Conservation (phyloP, 106 monocot species). For the Vanilla planifolia region DNA sequence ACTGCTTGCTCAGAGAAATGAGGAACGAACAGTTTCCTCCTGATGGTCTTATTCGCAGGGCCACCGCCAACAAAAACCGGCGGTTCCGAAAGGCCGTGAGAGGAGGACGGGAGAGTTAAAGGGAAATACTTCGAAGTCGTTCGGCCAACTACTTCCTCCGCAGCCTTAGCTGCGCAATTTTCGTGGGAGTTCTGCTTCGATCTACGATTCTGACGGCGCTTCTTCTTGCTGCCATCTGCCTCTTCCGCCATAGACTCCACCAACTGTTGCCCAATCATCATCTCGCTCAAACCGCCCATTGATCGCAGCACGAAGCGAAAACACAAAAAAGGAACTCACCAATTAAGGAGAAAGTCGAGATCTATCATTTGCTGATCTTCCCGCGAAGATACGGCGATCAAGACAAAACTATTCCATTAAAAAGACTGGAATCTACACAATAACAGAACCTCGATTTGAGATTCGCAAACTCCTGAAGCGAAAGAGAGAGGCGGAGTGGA, state of each 20-base stretch:
- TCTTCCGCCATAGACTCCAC: conserved; percentile 15
- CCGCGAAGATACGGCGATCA: no score
- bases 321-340: background rate
- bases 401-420: background rate
- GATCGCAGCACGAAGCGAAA: background rate
- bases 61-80: background rate
- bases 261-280: conserved; percentile 10
- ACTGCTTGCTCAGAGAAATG: conserved; percentile 60
- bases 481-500: background rate
- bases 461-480: background rate
- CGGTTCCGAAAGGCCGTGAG: background rate
- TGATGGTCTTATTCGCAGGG: background rate
- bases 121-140: conserved; percentile 28
- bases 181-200: conserved; percentile 26
- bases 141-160: background rate
- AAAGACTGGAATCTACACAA: background rate
- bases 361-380: background rate
- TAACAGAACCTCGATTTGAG: background rate
- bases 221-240: conserved; percentile 34
- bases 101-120: conserved; percentile 10
- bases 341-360: background rate
- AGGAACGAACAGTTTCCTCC: conserved; percentile 39
- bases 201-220: conserved; percentile 30
- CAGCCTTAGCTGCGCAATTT: conserved; percentile 1
- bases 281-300: background rate